phyloP scores from a whole-genome alignment of 106 monocot genomes.

The Alisma plantagoaquatica region DNA sequence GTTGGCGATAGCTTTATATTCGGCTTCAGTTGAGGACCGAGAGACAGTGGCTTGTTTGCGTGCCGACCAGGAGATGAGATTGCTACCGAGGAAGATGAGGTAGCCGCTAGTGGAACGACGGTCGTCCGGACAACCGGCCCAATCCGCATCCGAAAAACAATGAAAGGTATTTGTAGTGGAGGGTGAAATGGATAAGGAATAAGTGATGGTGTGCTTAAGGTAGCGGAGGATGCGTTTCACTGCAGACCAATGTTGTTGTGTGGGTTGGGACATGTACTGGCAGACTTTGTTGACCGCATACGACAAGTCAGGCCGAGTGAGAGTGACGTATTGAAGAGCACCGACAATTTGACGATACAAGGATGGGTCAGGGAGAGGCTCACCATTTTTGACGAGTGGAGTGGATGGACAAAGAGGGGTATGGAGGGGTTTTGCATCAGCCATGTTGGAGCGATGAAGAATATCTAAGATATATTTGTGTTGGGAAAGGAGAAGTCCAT shows the following conservation, averaged over 20 bases:
- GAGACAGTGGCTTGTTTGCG: constrained; percentile 1
- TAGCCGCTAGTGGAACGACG: neutral
- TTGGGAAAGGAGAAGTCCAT: neutral
- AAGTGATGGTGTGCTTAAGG: neutral
- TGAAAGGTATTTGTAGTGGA: neutral
- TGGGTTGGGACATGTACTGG: constrained; percentile 14
- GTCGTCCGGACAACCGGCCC: neutral
- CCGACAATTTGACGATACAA: neutral
- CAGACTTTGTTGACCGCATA: constrained; percentile 11
- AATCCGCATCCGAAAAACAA: neutral
- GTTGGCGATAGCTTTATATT: neutral
- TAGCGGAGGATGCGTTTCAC: constrained; percentile 20
- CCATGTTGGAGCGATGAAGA: neutral
- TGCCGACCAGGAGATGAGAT: constrained; percentile 8
- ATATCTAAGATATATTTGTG: neutral
- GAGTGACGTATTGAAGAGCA: constrained; percentile 9
- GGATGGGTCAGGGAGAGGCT: neutral
- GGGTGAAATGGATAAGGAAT: neutral
- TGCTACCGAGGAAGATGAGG: neutral
- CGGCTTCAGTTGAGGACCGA: too few species aligned
- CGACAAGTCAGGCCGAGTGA: constrained; percentile 12
- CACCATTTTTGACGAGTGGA: neutral
- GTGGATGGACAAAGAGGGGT: neutral
- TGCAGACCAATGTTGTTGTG: constrained; percentile 2
- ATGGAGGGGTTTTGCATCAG: neutral